These are phyloP conservation scores for Boechera retrofracta DNA, from an alignment of 345 rosid species.

Conservation along the genomic window DNA sequence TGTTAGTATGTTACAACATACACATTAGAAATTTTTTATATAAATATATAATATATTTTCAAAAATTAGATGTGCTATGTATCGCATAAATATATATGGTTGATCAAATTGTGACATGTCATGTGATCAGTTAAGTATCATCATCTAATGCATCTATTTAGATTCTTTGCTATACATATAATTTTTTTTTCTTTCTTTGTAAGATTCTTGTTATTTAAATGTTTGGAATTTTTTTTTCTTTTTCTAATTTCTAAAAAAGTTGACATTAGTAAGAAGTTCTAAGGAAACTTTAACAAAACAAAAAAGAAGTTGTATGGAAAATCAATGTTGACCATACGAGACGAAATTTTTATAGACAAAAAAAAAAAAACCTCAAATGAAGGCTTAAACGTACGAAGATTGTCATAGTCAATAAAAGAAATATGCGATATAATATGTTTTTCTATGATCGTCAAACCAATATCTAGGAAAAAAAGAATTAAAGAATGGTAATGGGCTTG, in stretches of 20 bases:
- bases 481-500: background rate
- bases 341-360: no score
- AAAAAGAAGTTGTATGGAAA: background rate
- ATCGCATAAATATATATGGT: background rate
- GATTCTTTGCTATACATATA: background rate
- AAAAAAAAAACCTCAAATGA: no score
- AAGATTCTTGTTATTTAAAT: constrained; percentile 10
- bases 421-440: no score
- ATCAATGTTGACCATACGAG: background rate
- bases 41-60: background rate
- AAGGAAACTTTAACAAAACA: background rate
- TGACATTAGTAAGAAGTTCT: constrained; percentile 1
- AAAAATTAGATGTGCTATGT: background rate
- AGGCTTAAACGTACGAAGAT: no score
- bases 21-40: no score
- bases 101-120: background rate
- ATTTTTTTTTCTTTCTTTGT: background rate
- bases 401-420: no score
- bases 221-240: background rate
- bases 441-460: no score
- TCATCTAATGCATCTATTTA: background rate
- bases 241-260: background rate
- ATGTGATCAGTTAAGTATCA: background rate
- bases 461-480: no score
- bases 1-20: no score